phyloP scores from a whole-genome alignment of 495 filamentous ascomycete genomes.

The Terfezia claveryi region DNA sequence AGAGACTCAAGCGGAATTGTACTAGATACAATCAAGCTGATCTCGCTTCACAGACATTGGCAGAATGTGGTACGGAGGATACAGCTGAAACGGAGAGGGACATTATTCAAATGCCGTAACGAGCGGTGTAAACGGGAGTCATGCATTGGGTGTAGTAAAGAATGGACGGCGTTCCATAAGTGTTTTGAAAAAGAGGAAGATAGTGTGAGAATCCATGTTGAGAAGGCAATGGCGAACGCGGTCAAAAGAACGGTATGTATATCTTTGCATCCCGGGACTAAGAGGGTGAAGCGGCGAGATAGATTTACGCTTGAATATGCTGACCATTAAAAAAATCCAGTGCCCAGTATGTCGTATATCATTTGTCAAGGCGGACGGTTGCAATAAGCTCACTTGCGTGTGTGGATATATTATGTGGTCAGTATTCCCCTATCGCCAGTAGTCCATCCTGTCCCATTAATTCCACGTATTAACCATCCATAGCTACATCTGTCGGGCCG shows the following conservation, averaged over 20 bases:
- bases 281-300: too few relatives aligned
- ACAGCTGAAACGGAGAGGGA: slow-evolving; percentile 8
- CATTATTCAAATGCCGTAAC: slow-evolving; percentile 45
- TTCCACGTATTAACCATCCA: background rate
- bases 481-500: slow-evolving; percentile 18
- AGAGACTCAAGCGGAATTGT: background rate
- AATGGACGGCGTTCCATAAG: slow-evolving; percentile 44
- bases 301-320: too few relatives aligned
- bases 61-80: slow-evolving; percentile 4
- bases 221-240: slow-evolving; percentile 74
- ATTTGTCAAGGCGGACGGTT: slow-evolving; percentile 80
- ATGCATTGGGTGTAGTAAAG: slow-evolving; percentile 50
- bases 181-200: slow-evolving; percentile 41
- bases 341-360: slow-evolving; percentile 75
- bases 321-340: background rate
- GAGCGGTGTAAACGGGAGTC: slow-evolving; percentile 42
- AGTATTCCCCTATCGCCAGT: slow-evolving; percentile 35
- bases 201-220: slow-evolving; percentile 65
- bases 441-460: slow-evolving; percentile 23
- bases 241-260: slow-evolving; percentile 53
- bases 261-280: background rate
- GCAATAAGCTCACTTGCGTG: slow-evolving; percentile 93
- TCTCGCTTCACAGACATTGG: background rate
- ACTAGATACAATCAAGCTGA: background rate
- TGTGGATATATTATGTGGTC: slow-evolving; percentile 98